Evolutionary conservation across 371 early-diverging fungal species (phyloP).

Genomic region (Chytridium lagenaria): DNA sequence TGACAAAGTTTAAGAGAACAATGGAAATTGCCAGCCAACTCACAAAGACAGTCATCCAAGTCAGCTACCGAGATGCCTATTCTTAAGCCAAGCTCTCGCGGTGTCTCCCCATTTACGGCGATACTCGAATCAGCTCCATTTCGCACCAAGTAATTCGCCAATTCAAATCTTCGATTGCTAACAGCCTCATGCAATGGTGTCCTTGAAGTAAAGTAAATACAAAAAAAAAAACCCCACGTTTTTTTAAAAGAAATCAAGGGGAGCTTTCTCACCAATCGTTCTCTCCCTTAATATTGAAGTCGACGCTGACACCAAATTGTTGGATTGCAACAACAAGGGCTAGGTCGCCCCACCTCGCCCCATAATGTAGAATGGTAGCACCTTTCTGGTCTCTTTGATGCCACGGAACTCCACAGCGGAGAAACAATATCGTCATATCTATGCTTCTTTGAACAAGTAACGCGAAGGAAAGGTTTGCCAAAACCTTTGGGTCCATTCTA

Average conservation of each 20-base stretch:
- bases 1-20: too few relatives aligned
- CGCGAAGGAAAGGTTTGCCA: conserved; percentile 34
- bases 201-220: conserved; percentile 35
- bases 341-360: conserved; percentile 44
- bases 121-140: conserved; percentile 27
- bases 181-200: conserved; percentile 52
- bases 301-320: conserved; percentile 31
- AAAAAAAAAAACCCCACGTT: too few relatives aligned
- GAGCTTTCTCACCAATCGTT: conserved; percentile 54
- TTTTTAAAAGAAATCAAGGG: too few relatives aligned
- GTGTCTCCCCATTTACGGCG: conserved; percentile 33
- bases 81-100: conserved; percentile 22
- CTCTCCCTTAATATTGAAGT: conserved; percentile 42
- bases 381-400: conserved; percentile 42
- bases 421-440: conserved; percentile 34
- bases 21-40: too few relatives aligned
- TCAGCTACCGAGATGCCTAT: conserved; percentile 32
- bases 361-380: conserved; percentile 46
- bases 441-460: conserved; percentile 44
- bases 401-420: conserved; percentile 38
- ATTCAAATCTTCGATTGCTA: conserved; percentile 20
- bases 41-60: conserved; percentile 36
- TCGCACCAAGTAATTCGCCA: conserved; percentile 35
- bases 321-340: conserved; percentile 42
- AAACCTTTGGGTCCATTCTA: conserved; percentile 38